Percentiles rank a stretch among this genome's conserved stretches.
phyloP scores from a whole-genome alignment of 805 yeast species.

The Sungouiella blattae region DNA sequence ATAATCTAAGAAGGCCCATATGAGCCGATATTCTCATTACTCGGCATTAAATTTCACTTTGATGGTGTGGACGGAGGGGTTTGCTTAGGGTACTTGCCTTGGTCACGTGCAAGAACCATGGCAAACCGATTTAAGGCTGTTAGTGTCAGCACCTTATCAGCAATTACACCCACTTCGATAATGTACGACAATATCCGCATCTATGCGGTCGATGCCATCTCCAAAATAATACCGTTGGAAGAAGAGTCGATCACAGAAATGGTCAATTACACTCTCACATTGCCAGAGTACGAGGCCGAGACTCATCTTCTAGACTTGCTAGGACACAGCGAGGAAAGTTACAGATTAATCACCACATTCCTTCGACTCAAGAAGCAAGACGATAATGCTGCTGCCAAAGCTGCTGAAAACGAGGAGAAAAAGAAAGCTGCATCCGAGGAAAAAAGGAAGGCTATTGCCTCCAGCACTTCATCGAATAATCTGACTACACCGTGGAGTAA shows the following conservation, averaged over 20 bases:
- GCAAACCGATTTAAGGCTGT: too few relatives aligned
- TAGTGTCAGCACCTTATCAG: too few relatives aligned
- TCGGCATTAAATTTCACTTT: too few relatives aligned
- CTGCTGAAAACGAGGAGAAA: not conserved
- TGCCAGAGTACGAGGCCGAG: slow-evolving; percentile 47
- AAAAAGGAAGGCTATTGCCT: slow-evolving; percentile 7
- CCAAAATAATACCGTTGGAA: slow-evolving; percentile 53
- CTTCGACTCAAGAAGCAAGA: slow-evolving; percentile 36
- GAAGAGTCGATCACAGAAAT: slow-evolving; percentile 52
- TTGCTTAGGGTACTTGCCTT: too few relatives aligned
- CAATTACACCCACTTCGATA: slow-evolving; percentile 10
- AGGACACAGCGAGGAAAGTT: slow-evolving; percentile 55
- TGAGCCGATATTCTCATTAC: too few relatives aligned
- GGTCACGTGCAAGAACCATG: too few relatives aligned
- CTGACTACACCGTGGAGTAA: slow-evolving; percentile 1
- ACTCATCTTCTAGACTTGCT: slow-evolving; percentile 52
- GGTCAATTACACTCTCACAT: slow-evolving; percentile 48
- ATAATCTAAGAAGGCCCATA: too few relatives aligned
- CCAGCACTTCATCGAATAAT: not conserved
- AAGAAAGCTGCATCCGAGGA: not conserved
- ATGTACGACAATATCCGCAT: slow-evolving; percentile 19
- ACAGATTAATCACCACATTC: slow-evolving; percentile 45
- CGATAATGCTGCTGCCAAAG: slow-evolving; percentile 7
- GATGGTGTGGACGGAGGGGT: too few relatives aligned
- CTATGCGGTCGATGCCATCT: slow-evolving; percentile 26